Base-by-base conservation (phyloP, 495 filamentous ascomycete species). In the Parmelia sp. region DNA sequence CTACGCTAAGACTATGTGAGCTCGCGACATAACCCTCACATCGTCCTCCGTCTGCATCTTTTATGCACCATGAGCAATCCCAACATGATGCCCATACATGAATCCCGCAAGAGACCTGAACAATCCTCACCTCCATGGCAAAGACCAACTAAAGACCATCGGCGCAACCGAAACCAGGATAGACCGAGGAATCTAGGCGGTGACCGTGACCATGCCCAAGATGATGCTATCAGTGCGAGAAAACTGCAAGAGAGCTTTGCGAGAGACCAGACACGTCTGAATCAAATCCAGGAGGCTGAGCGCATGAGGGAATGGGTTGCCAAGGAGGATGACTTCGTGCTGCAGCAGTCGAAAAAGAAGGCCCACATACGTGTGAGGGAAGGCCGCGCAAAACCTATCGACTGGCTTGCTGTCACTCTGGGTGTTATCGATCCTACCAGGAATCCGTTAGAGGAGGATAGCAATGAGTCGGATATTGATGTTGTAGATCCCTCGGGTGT, bases 291-390 rank as follows among this genome's bases (percentile, higher is more conserved):
- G 68, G 86, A 88, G 71, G 90, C 91, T 61, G 86, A 92, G 72
- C 90, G 90, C 68, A 89, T 84, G 68, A 81, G 86, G 45, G 80
- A 87, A 69, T 99, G 95, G 83, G 88, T 99, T 29, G 87, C 92
- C 60, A 90, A 94, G 71, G 94, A 99, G 74, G 94, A 97, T 76
- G 84, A 88, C 60, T 99, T 99, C 71, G 94, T 99, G 27, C 79
- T 99, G 67, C 92, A 92, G 74, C 94, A 99, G 74, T 88, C 94
- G 33, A 97, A 97, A 78, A 97, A 95, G 79, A 97, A 97, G 79
- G 93, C 94, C 44, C 90, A 91, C 69, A 96, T 99, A 63, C 87
- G 94, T 9, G 92, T 97, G n/a, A 90, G 92, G 67, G 92, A 95
- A 74, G 89, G 88, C 19, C 86, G 94, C 64, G 92, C 93, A 58